A percentile compares a stretch with the other conserved stretches of the same genome.
Conservation (phyloP, 2,329 filamentous ascomycete genomes). For the Cordyceps tenuipes region DNA sequence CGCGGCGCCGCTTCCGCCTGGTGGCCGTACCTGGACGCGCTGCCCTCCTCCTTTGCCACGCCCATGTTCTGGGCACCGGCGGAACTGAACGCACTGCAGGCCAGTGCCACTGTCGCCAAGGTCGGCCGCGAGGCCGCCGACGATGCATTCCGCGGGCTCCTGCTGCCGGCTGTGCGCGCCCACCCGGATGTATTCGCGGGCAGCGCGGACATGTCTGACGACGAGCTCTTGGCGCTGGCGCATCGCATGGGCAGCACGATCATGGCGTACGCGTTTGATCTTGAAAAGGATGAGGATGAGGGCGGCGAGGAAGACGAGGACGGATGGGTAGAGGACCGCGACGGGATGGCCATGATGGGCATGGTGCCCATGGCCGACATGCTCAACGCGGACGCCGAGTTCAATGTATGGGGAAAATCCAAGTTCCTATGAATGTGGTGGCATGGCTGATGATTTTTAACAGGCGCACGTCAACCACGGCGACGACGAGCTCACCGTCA, state of each 20-base stretch:
- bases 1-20: conserved; percentile 55
- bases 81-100: conserved; percentile 66
- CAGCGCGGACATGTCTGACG: conserved; percentile 29
- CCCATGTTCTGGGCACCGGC: conserved; percentile 78
- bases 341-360: conserved; percentile 56
- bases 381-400: conserved; percentile 80
- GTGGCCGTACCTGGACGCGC: conserved; percentile 69
- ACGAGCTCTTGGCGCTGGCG: conserved; percentile 43
- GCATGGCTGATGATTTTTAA: neutral
- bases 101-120: conserved; percentile 65
- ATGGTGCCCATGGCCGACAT: conserved; percentile 91
- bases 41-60: conserved; percentile 68
- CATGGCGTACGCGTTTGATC: conserved; percentile 89
- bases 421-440: neutral
- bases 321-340: conserved; percentile 57
- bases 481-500: conserved; percentile 57
- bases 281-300: conserved; percentile 50
- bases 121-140: conserved; percentile 69
- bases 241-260: conserved; percentile 82
- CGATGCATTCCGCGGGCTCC: conserved; percentile 50
- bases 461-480: conserved; percentile 48
- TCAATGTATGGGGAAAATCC: conserved; percentile 52
- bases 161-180: conserved; percentile 43
- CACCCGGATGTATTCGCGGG: conserved; percentile 36
- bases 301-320: conserved; percentile 49